Conservation (phyloP, 202 grass and related monocot genomes). For the Brachypodium distachyon region DNA sequence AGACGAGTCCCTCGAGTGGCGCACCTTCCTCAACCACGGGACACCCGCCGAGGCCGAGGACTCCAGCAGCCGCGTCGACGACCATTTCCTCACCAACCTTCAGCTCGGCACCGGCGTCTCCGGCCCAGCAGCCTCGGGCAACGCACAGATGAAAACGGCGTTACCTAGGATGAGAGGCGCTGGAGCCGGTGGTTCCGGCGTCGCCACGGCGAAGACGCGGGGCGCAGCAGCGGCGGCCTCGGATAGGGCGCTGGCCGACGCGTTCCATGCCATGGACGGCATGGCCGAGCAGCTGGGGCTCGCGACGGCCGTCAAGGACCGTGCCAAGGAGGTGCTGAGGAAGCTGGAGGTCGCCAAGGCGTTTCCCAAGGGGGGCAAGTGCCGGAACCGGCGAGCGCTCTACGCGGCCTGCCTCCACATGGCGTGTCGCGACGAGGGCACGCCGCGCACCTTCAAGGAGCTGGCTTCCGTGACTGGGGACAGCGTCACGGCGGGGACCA, state of each 20-base stretch:
- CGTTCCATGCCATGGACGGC: constrained; percentile 22
- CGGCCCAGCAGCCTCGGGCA: no score
- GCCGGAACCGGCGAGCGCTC: constrained; percentile 32
- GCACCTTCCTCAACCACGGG: constrained; percentile 21
- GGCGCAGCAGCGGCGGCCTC: neutral
- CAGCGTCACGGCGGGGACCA: constrained; percentile 11
- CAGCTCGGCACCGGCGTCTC: no score
- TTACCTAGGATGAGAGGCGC: no score
- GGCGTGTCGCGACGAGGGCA: constrained; percentile 49
- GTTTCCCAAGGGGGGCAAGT: constrained; percentile 9
- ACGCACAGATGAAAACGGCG: no score
- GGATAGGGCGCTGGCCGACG: constrained; percentile 6
- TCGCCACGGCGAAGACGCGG: neutral
- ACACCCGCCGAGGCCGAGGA: constrained; percentile 4
- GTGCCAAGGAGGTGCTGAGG: constrained; percentile 45
- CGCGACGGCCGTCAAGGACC: constrained; percentile 15
- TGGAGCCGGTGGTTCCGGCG: no score
- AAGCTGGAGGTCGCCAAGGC: constrained; percentile 33
- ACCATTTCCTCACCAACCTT: no score
- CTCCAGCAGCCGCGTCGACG: neutral
- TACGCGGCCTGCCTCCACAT: constrained; percentile 53
- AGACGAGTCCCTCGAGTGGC: constrained; percentile 25
- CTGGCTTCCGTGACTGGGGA: neutral
- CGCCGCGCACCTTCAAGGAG: constrained; percentile 53
- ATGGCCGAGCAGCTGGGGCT: constrained; percentile 35